phyloP scores from a whole-genome alignment of 2,329 filamentous ascomycete species.

The Endoconidiophora laricicola region DNA sequence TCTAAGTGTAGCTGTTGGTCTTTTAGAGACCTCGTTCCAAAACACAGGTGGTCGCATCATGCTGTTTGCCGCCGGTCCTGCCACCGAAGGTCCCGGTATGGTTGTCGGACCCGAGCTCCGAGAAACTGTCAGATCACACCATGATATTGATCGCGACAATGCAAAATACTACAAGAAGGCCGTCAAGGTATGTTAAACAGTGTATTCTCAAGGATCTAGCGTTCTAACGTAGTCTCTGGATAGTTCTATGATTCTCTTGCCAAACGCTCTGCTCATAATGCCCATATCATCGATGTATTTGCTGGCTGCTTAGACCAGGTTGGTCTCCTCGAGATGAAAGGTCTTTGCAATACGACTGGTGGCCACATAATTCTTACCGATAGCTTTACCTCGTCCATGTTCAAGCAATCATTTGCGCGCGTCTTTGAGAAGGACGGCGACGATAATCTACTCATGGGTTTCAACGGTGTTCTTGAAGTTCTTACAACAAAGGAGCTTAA shows the following conservation, averaged over 20 bases:
- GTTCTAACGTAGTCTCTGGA: neutral
- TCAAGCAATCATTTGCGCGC: constrained; percentile 94
- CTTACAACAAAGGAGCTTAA: constrained; percentile 96
- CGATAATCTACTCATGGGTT: constrained; percentile 92
- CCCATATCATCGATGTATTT: constrained; percentile 94
- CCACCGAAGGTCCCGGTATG: constrained; percentile 91
- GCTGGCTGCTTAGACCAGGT: constrained; percentile 96
- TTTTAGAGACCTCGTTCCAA: constrained; percentile 88
- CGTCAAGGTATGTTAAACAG: constrained; percentile 48
- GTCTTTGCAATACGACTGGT: constrained; percentile 85
- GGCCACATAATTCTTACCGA: constrained; percentile 98
- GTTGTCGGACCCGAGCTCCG: constrained; percentile 90
- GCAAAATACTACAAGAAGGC: constrained; percentile 99
- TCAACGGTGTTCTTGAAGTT: constrained; percentile 91
- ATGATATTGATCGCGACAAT: constrained; percentile 96
- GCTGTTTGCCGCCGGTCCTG: constrained; percentile 88
- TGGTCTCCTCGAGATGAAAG: constrained; percentile 94
- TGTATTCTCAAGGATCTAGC: constrained; percentile 17
- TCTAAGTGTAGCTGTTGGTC: constrained; percentile 81
- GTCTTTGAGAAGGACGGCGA: constrained; percentile 94
- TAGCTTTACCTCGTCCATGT: constrained; percentile 97
- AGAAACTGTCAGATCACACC: constrained; percentile 93
- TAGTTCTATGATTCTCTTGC: constrained; percentile 90
- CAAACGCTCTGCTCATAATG: constrained; percentile 88
- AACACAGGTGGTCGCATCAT: constrained; percentile 92